A percentile compares a stretch with the other conserved stretches of the same genome.
These are phyloP conservation scores for Spiromastix sp. DNA, from an alignment of 2,329 filamentous ascomycete genomes.

Conservation along the genomic window DNA sequence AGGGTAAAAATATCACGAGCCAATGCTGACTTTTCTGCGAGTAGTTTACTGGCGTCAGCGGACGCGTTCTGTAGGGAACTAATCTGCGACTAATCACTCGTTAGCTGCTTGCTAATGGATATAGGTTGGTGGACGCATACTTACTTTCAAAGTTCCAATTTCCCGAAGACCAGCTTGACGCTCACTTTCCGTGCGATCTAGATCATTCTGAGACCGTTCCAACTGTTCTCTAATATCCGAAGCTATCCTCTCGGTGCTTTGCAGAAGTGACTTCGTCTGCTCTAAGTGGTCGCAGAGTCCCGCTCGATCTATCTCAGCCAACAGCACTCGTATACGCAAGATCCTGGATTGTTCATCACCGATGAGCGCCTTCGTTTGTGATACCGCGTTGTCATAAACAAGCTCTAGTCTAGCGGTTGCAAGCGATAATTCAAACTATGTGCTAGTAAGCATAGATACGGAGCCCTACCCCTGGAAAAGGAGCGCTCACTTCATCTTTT, in stretches of 20 bases:
- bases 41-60: constrained; percentile 58
- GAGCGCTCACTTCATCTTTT: too few relatives aligned
- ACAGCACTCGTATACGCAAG: constrained; percentile 55
- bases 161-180: constrained; percentile 43
- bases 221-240: constrained; percentile 37
- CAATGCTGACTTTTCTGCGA: constrained; percentile 55
- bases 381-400: constrained; percentile 45
- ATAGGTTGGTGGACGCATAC: constrained; percentile 7
- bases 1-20: constrained; percentile 49
- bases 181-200: constrained; percentile 17
- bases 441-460: too few relatives aligned
- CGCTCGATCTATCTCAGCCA: constrained; percentile 67
- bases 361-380: constrained; percentile 56
- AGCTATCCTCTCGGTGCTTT: constrained; percentile 37
- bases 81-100: constrained; percentile 46
- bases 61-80: constrained; percentile 56
- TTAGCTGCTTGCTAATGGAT: background rate
- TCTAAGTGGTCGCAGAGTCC: constrained; percentile 55
- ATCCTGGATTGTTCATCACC: constrained; percentile 67
- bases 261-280: constrained; percentile 44
- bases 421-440: too few relatives aligned
- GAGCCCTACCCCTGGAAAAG: too few relatives aligned
- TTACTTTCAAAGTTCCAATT: constrained; percentile 46
- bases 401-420: constrained; percentile 2
- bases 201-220: constrained; percentile 39